Evolutionary conservation across 208 protist species (phyloP), one percentile per base, ranked within the genome.

Genomic region (Angomonas deanei): DNA sequence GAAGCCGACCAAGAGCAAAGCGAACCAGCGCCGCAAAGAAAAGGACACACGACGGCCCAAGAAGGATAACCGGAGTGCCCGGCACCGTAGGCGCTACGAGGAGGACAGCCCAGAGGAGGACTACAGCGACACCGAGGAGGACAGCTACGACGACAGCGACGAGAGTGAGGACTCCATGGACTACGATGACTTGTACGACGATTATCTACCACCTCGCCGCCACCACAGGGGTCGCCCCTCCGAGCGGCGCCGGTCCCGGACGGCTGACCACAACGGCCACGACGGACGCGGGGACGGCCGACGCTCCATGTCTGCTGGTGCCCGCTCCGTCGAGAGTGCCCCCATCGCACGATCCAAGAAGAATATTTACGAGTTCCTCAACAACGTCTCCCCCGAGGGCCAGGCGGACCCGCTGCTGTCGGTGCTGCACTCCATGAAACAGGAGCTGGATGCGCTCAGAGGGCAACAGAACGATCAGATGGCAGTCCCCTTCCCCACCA

Each of bases 401-500:
- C 50, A 48, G 19, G 62, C 31, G 38, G 48, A 72, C 48, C 62
- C 65, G 46, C 60, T 76, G 8, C 54, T 66, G 26, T 21, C 27
- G 0, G 67, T 72, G 58, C 49, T 75, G 48, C 52, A 61, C 8
- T 42, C 50, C 21, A 70, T 80, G 36, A 68, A 66, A 13, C 54
- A 68, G 11, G 69, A 80, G 34, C 54, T 82, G 36, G 57, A 64
- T 21, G 70, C 33, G 24, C 54, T 74, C 21, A 60, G 49, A n/a
- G n/a, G n/a, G 36, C 28, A 48, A 17, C n/a, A 58, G 50, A 62
- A 33, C 48, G 34, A 69, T 10, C 34, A 61, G 28, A 34, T 38
- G 6, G 47, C 69, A 19, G 62, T 67, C 33, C 60, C 66, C 1
- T 79, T 85, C 46, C 79, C 79, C 3, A 74, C 72, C 6, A 2